A percentile compares a stretch with the other conserved stretches of the same genome.
phyloP scores from a whole-genome alignment of 768 basidiomycete genomes.

The Termitomyces sp. region DNA sequence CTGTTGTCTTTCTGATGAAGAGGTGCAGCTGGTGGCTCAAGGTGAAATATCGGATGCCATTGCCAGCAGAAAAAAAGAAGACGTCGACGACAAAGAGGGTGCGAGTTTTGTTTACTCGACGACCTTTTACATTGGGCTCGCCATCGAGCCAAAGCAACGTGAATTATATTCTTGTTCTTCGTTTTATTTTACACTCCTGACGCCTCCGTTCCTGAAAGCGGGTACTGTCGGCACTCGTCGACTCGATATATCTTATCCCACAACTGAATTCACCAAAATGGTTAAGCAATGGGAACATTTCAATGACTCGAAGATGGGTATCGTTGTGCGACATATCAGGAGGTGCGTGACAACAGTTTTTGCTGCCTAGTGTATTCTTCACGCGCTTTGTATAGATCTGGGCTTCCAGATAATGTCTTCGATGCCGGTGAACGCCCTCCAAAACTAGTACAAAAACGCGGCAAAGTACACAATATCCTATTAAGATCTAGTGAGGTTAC shows the following conservation, averaged over 20 bases:
- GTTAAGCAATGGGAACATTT: constrained; percentile 96
- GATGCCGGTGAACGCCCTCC: constrained; percentile 77
- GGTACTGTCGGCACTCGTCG: constrained; percentile 73
- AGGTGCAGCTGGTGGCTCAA: constrained; percentile 83
- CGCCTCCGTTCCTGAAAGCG: constrained; percentile 38
- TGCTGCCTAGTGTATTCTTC: constrained; percentile 1
- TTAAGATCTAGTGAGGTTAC: background rate
- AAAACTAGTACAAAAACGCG: constrained; percentile 66
- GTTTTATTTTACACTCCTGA: constrained; percentile 5
- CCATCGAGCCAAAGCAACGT: constrained; percentile 90
- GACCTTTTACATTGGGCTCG: constrained; percentile 95
- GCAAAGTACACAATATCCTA: constrained; percentile 44
- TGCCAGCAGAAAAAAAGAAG: constrained; percentile 69
- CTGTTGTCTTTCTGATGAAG: constrained; percentile 80
- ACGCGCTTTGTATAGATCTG: constrained; percentile 40
- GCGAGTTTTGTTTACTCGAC: constrained; percentile 85
- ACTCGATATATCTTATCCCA: constrained; percentile 96
- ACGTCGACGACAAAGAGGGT: constrained; percentile 72
- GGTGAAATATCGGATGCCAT: constrained; percentile 79
- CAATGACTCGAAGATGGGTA: constrained; percentile 89
- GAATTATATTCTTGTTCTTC: constrained; percentile 25
- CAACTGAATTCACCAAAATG: constrained; percentile 88
- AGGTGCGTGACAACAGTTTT: constrained; percentile 43
- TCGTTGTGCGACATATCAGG: constrained; percentile 90
- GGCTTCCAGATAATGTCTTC: constrained; percentile 78